These are phyloP conservation scores for Saussurea involucrata DNA, from an alignment of 129 eudicot species.

Conservation along the genomic window DNA sequence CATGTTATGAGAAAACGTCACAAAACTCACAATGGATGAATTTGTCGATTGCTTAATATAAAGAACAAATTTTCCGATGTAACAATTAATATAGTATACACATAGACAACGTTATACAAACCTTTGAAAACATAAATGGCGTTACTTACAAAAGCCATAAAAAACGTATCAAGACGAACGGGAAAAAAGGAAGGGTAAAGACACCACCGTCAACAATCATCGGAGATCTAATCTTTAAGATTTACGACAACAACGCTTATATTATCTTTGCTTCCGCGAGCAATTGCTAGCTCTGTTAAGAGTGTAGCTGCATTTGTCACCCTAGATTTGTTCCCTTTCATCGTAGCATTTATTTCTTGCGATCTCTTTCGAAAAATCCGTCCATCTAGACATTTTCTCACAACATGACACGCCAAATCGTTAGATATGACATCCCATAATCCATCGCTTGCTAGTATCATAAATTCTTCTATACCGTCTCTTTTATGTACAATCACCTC, in stretches of 20 bases:
- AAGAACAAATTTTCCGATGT: background rate
- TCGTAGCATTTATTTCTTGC: background rate
- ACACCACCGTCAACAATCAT: slow-evolving; percentile 8
- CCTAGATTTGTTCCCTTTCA: background rate
- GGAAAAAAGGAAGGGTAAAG: background rate
- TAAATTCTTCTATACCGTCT: slow-evolving; percentile 45
- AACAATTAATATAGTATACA: background rate
- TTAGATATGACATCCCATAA: slow-evolving; percentile 62
- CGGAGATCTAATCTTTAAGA: slow-evolving; percentile 19
- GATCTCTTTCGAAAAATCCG: slow-evolving; percentile 19
- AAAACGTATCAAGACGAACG: background rate
- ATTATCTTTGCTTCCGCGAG: slow-evolving; percentile 61
- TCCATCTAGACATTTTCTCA: slow-evolving; percentile 50
- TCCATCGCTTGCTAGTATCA: slow-evolving; percentile 63
- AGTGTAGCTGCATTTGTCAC: slow-evolving; percentile 46
- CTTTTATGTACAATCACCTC: slow-evolving; percentile 47
- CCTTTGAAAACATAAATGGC: slow-evolving; percentile 13
- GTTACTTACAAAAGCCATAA: slow-evolving; percentile 9
- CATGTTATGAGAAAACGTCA: slow-evolving; percentile 54
- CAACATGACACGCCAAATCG: slow-evolving; percentile 55
- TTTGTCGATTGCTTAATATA: background rate
- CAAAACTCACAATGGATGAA: slow-evolving; percentile 40
- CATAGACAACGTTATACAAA: background rate
- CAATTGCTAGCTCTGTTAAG: slow-evolving; percentile 53
- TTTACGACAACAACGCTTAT: slow-evolving; percentile 55